Base-by-base conservation (phyloP, 2,329 filamentous ascomycete genomes). In the Corynespora cassiicola region DNA sequence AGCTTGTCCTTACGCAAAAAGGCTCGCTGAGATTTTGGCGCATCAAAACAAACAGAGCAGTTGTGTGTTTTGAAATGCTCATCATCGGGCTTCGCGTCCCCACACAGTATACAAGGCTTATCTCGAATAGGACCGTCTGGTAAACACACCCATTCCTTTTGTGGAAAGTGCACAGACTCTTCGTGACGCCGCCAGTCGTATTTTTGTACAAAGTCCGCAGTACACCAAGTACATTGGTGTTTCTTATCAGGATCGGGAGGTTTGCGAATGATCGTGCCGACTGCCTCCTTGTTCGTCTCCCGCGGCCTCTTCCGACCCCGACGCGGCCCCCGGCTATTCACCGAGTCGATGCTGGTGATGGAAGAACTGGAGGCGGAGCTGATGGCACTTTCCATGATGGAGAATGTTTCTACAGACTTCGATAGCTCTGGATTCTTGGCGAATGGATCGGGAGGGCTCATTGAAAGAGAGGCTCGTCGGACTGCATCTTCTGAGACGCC, bases 151-250 rank as follows among this genome's bases (percentile, higher is more conserved):
- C 73, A 6, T 81, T 86, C 14, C 82, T 76, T 83, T 82, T 87
- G 38, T 77, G 75, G 62, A 84, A 75, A 5, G 80, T 86, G 42
- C 82, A 60, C 61, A 82, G 84, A 37, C 84, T 66, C 6, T 55
- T 87, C 84, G 60, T 87, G 84, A 37, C 84, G 74, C 44, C 74
- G 71, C 75, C 75, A 78, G 54, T 78, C 75, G 58, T 78, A 77
- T 47, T 78, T 78, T 24, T 75, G 73, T 20, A 70, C 61, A 39
- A 78, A 78, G 3, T 74, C 71, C 36, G 75, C 69, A 7, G 71
- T 67, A 43, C 75, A 78, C 50, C 78, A 78, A 4, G 75, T 78
- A 47, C 75, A 78, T 52, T 78, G 75, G 39, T 71, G 78, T 31
- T 75, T 72, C 21, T 52, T 45, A 7, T 15, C 29, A 2, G 43